phyloP scores from a whole-genome alignment of 495 filamentous ascomycete species.

The Cenococcum geophilum region DNA sequence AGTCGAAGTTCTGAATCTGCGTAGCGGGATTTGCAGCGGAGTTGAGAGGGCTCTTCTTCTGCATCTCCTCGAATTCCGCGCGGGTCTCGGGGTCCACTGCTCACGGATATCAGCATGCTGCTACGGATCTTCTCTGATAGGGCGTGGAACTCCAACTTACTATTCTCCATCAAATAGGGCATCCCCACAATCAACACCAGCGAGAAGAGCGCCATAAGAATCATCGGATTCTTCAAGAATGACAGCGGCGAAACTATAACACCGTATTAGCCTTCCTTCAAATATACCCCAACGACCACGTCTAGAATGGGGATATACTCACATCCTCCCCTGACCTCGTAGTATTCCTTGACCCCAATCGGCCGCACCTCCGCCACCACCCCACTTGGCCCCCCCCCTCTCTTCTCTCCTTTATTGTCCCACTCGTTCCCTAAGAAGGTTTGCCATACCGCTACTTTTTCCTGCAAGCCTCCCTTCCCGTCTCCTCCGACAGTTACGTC shows the following conservation, averaged over 20 bases:
- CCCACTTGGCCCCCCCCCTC: conserved; percentile 37
- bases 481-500: conserved; percentile 49
- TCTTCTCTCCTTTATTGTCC: conserved; percentile 68
- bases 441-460: conserved; percentile 61
- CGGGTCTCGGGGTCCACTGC: conserved; percentile 92
- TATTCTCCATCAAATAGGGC: conserved; percentile 92
- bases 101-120: not conserved
- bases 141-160: conserved; percentile 51
- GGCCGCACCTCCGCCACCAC: conserved; percentile 54
- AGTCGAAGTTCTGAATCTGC: conserved; percentile 68
- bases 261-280: conserved; percentile 6
- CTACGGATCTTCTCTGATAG: not conserved
- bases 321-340: conserved; percentile 67
- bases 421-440: conserved; percentile 85
- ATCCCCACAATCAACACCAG: conserved; percentile 78
- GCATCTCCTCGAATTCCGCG: conserved; percentile 85
- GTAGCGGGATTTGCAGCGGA: conserved; percentile 41
- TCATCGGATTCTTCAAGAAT: conserved; percentile 90
- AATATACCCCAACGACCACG: conserved; percentile 13
- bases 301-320: conserved; percentile 38
- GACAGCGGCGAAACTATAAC: conserved; percentile 47
- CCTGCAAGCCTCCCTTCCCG: conserved; percentile 36
- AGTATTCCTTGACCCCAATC: conserved; percentile 62
- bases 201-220: conserved; percentile 75
- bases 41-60: conserved; percentile 64